A percentile compares a stretch with the other conserved stretches of the same genome.
Evolutionary conservation across 2,329 filamentous ascomycete genomes (phyloP).

Genomic region (Claviceps sp.): DNA sequence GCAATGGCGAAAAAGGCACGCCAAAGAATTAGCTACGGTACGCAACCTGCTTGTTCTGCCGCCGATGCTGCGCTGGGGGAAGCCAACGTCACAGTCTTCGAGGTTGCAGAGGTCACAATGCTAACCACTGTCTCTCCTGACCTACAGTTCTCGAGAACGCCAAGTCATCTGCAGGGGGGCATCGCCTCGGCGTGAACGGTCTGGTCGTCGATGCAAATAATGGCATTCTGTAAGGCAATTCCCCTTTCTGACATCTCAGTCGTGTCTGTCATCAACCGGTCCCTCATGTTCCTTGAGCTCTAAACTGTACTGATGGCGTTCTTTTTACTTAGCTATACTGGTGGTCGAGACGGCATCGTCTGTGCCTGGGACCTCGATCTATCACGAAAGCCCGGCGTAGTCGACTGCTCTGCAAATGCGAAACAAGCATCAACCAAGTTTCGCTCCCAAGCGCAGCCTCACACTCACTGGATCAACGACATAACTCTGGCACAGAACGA

Average conservation of each 20-base stretch:
- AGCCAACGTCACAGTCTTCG: no score
- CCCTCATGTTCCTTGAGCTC: background rate
- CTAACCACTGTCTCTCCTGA: background rate
- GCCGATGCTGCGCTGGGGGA: background rate
- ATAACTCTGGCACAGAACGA: constrained; percentile 70
- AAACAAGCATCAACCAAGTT: constrained; percentile 38
- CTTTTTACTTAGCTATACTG: constrained; percentile 59
- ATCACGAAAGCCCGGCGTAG: constrained; percentile 11
- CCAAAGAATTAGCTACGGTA: constrained; percentile 60
- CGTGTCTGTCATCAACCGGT: background rate
- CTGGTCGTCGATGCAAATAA: constrained; percentile 73
- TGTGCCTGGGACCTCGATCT: constrained; percentile 79
- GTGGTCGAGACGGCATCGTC: constrained; percentile 85
- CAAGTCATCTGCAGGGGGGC: constrained; percentile 55
- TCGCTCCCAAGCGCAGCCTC: constrained; percentile 53
- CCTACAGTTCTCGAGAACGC: constrained; percentile 43
- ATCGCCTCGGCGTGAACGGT: constrained; percentile 89
- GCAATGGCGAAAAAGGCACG: constrained; percentile 54
- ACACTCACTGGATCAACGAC: constrained; percentile 95
- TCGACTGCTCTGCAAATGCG: constrained; percentile 15
- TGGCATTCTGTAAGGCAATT: constrained; percentile 62
- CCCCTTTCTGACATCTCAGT: background rate
- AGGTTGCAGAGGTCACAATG: background rate
- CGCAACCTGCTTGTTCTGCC: constrained; percentile 4
- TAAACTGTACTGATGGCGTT: background rate